Evolutionary conservation across 2,329 filamentous ascomycete genomes (phyloP).

Genomic region (Penicillium palitans): DNA sequence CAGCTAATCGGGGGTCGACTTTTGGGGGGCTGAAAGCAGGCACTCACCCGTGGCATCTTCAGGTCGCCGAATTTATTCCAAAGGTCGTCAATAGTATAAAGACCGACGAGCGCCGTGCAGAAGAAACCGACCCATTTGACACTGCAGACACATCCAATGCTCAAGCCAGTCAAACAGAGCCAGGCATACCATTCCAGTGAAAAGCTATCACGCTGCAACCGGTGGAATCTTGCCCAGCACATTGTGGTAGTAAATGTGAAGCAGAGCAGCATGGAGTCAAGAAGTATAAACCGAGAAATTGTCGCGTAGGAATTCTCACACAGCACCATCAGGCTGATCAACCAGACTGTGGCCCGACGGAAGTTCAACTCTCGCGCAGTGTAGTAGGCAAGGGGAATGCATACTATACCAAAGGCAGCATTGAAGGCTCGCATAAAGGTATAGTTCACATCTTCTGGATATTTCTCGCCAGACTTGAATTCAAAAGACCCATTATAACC

Average conservation of each 20-base stretch:
- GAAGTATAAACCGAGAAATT: slow-evolving; percentile 95
- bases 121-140: slow-evolving; percentile 98
- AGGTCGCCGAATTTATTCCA: slow-evolving; percentile 97
- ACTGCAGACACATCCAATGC: slow-evolving; percentile 96
- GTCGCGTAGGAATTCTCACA: slow-evolving; percentile 99
- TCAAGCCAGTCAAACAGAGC: slow-evolving; percentile 89
- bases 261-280: slow-evolving; percentile 98
- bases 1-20: background rate
- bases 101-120: slow-evolving; percentile 86
- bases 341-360: slow-evolving; percentile 83
- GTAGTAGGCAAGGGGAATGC: slow-evolving; percentile 90
- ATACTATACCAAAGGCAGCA: slow-evolving; percentile 87
- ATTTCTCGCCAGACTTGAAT: slow-evolving; percentile 97
- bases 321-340: slow-evolving; percentile 93
- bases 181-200: slow-evolving; percentile 90
- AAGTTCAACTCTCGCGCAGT: slow-evolving; percentile 90
- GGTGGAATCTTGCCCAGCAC: slow-evolving; percentile 97
- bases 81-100: slow-evolving; percentile 94
- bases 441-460: slow-evolving; percentile 91
- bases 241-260: slow-evolving; percentile 97
- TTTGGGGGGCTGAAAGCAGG: background rate
- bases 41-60: slow-evolving; percentile 77
- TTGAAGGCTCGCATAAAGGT: slow-evolving; percentile 99
- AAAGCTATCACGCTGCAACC: slow-evolving; percentile 80
- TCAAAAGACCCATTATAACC: slow-evolving; percentile 99